Conservation (phyloP, 352 stramenopile genomes). For the Pythium volutum region DNA sequence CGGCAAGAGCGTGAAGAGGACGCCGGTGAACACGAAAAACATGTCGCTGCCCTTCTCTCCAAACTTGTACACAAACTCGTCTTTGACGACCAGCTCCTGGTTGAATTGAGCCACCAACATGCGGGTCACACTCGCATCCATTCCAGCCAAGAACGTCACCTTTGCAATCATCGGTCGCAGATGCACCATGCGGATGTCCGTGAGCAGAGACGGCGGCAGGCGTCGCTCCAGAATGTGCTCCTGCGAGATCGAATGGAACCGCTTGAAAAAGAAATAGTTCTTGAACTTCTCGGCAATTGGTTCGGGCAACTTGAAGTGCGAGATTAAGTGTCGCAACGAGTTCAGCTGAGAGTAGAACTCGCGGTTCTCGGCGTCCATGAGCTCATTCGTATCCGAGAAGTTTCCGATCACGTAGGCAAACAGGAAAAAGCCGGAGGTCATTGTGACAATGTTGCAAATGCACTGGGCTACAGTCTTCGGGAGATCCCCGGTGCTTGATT, state of each 20-base stretch:
- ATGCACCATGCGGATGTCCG: constrained; percentile 66
- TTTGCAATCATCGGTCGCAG: constrained; percentile 70
- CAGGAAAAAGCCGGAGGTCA: constrained; percentile 66
- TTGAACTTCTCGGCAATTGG: constrained; percentile 52
- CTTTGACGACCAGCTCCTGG: constrained; percentile 55
- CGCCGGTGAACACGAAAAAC: constrained; percentile 71
- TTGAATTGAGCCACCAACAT: constrained; percentile 73
- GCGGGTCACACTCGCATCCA: constrained; percentile 52
- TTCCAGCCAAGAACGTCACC: constrained; percentile 53
- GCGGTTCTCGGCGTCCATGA: constrained; percentile 66
- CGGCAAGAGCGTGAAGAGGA: constrained; percentile 45
- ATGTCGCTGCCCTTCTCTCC: constrained; percentile 66
- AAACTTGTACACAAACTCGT: constrained; percentile 64
- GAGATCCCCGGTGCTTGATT: constrained; percentile 43
- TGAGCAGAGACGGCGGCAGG: constrained; percentile 59
- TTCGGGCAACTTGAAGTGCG: constrained; percentile 48
- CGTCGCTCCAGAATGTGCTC: constrained; percentile 61
- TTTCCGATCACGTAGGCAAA: constrained; percentile 78
- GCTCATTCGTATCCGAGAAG: constrained; percentile 61
- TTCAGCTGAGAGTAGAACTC: constrained; percentile 58
- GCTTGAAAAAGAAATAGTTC: constrained; percentile 69
- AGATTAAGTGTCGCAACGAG: constrained; percentile 45
- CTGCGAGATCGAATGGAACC: constrained; percentile 71
- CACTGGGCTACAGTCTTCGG: constrained; percentile 50
- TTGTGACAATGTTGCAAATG: constrained; percentile 52